phyloP scores from a whole-genome alignment of 208 protist species.

The Leishmania tarentolae region DNA sequence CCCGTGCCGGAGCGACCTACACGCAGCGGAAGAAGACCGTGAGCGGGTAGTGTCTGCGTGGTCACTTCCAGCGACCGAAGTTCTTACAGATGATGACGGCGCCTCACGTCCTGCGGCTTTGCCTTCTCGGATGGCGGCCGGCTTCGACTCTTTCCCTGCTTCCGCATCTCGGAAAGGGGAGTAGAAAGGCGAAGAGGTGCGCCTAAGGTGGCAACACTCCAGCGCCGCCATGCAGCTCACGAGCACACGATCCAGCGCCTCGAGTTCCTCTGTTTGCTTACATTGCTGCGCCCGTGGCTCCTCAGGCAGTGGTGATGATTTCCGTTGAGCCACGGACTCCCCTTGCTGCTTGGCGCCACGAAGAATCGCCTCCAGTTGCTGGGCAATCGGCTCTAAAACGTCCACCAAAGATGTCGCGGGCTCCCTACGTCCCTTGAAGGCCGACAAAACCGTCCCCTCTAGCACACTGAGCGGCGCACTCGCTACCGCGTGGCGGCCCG shows the following conservation, averaged over 20 bases:
- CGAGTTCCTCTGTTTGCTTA: slow-evolving; percentile 5
- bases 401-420: background rate
- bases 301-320: background rate
- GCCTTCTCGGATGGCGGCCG: background rate
- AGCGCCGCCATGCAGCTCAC: slow-evolving; percentile 18
- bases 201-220: background rate
- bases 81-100: background rate
- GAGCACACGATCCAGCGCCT: slow-evolving; percentile 14
- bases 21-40: background rate
- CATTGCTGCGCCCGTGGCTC: background rate
- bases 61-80: background rate
- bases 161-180: background rate
- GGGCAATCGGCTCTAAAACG: slow-evolving; percentile 6
- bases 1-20: background rate
- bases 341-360: background rate
- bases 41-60: background rate
- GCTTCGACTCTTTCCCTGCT: background rate
- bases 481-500: background rate
- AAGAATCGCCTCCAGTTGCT: slow-evolving; percentile 6
- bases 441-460: too few relatives aligned
- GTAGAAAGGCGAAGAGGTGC: background rate
- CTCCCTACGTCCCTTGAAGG: background rate
- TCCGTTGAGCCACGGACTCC: too few relatives aligned
- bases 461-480: background rate
- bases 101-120: background rate